Evolutionary conservation across 306 rosid species (phyloP).

Genomic region (Hylodesmum podocarpum): DNA sequence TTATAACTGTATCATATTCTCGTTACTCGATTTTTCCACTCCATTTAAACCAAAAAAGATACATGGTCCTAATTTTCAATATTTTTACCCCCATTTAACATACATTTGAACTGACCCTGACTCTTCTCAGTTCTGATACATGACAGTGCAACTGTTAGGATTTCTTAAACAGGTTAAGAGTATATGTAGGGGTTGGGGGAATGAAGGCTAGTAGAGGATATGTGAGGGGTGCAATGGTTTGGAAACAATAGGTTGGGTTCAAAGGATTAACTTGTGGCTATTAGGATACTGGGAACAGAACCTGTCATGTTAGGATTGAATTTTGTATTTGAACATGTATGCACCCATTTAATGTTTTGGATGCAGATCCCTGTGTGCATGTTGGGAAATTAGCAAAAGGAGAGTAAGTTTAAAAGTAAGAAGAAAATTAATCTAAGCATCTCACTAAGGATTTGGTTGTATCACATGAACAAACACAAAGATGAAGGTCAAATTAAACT

Average conservation of each 20-base stretch:
- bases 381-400: neutral
- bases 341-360: neutral
- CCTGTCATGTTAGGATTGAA: neutral
- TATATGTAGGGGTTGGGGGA: neutral
- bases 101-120: neutral
- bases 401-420: neutral
- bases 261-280: neutral
- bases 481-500: neutral
- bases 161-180: neutral
- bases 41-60: too few relatives aligned
- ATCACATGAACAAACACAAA: constrained; percentile 10
- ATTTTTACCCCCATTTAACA: neutral
- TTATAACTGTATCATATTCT: neutral
- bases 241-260: too few relatives aligned
- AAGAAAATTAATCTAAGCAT: neutral
- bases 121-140: neutral
- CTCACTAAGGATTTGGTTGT: neutral
- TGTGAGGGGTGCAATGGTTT: too few relatives aligned
- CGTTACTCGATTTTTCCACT: too few relatives aligned
- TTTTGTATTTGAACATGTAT: neutral
- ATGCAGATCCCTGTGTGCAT: neutral
- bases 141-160: neutral
- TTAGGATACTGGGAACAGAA: neutral
- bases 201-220: too few relatives aligned
- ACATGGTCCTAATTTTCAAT: neutral